These are phyloP conservation scores for Plectosphaerella plurivora DNA, from an alignment of 2,329 filamentous ascomycete genomes.

Conservation along the genomic window DNA sequence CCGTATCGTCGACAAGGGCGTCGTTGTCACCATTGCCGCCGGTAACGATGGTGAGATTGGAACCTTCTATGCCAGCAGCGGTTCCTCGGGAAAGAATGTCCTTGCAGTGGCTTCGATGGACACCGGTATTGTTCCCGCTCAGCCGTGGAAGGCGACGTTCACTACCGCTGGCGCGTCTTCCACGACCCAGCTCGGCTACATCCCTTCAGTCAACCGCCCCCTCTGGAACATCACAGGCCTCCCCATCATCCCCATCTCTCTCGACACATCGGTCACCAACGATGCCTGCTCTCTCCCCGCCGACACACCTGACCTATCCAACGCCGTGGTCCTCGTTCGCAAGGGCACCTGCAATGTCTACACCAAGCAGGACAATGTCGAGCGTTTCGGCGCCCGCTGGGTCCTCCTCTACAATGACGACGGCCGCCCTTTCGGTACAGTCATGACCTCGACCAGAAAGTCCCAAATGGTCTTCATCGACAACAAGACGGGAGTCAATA, in stretches of 20 bases:
- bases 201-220: conserved; percentile 20
- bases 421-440: conserved; percentile 17
- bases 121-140: neutral
- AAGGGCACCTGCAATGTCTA: conserved; percentile 25
- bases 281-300: conserved; percentile 20
- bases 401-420: conserved; percentile 23
- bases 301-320: conserved; percentile 14
- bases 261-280: conserved; percentile 15
- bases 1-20: conserved; percentile 25
- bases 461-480: neutral
- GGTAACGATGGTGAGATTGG: conserved; percentile 47
- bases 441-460: neutral
- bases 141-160: neutral
- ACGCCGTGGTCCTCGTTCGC: conserved; percentile 20
- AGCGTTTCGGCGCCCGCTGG: conserved; percentile 17
- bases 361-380: conserved; percentile 20
- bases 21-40: conserved; percentile 45
- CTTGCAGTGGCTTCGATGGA: conserved; percentile 38
- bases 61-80: conserved; percentile 39
- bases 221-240: conserved; percentile 10
- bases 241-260: conserved; percentile 11
- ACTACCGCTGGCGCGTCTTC: neutral
- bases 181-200: conserved; percentile 21
- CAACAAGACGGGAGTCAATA: conserved; percentile 8
- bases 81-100: conserved; percentile 34